Conservation (phyloP, 352 stramenopile species). For the Paralagenidium karlingii region DNA sequence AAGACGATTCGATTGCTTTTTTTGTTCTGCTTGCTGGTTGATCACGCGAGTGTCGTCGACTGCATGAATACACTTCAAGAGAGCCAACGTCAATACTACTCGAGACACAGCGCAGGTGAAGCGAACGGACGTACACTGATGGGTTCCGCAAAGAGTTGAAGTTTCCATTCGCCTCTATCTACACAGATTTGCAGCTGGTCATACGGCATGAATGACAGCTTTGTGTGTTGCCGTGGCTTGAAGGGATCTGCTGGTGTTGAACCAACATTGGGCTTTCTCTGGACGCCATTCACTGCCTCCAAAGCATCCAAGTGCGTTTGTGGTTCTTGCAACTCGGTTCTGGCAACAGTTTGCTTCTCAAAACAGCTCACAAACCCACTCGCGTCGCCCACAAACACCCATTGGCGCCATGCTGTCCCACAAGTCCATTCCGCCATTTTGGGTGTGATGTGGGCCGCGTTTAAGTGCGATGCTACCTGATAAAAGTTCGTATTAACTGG, state of each 20-base stretch:
- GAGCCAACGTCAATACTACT: no score
- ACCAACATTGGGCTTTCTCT: conserved; percentile 5
- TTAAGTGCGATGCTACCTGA: no score
- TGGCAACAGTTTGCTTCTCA: not conserved
- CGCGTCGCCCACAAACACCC: conserved; percentile 7
- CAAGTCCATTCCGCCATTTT: no score
- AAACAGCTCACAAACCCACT: conserved; percentile 6
- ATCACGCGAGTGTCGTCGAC: not conserved
- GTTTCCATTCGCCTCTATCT: no score
- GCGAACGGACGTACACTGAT: no score
- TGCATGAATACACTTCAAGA: conserved; percentile 11
- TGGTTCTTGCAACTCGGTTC: not conserved
- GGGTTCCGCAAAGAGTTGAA: no score
- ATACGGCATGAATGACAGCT: no score
- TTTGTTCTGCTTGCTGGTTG: conserved; percentile 5
- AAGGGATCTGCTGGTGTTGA: not conserved
- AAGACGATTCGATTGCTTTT: no score
- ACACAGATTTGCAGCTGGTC: no score
- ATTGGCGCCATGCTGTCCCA: not conserved
- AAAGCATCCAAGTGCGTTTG: not conserved
- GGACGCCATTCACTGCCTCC: not conserved
- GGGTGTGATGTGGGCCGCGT: no score
- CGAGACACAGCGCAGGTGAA: no score
- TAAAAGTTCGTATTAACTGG: no score
- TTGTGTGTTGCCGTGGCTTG: not conserved